These are phyloP conservation scores for Ganoderma resinaceum DNA, from an alignment of 1,284 basidiomycete genomes.

Conservation along the genomic window DNA sequence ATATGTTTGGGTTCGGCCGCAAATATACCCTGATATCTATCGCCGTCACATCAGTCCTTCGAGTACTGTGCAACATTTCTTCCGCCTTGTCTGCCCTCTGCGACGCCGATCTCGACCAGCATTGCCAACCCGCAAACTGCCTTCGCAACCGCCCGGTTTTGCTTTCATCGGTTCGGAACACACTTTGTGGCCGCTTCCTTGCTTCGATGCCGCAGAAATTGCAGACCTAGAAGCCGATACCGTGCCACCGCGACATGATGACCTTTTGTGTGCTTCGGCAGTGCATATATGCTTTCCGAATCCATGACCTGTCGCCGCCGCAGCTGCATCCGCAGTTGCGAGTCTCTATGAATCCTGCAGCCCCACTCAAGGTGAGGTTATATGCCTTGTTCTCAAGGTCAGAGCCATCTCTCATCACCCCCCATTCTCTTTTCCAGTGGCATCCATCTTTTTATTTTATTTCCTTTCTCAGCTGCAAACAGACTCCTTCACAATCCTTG, in stretches of 20 bases:
- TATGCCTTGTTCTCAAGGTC: not conserved
- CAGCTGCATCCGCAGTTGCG: not conserved
- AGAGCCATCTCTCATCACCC: not conserved
- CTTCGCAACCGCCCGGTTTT: not conserved
- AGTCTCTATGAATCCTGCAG: not conserved
- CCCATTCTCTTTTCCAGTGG: too few species aligned
- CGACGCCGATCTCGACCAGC: not conserved
- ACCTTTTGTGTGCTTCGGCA: not conserved
- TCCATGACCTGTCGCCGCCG: not conserved
- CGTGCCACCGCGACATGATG: not conserved
- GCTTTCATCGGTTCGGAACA: not conserved
- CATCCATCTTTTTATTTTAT: too few species aligned
- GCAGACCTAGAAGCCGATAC: not conserved
- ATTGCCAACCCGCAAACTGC: not conserved
- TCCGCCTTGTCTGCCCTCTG: not conserved
- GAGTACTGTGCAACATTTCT: not conserved
- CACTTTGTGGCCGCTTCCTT: not conserved
- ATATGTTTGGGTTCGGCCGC: not conserved
- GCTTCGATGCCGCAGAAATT: slow-evolving; percentile 5
- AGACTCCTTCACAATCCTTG: not conserved
- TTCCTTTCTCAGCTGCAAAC: not conserved
- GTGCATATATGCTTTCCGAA: not conserved
- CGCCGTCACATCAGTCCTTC: not conserved
- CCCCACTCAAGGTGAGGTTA: not conserved
- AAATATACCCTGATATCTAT: not conserved